phyloP scores from a whole-genome alignment of 2,329 filamentous ascomycete species.

The Aspergillus amoenus region DNA sequence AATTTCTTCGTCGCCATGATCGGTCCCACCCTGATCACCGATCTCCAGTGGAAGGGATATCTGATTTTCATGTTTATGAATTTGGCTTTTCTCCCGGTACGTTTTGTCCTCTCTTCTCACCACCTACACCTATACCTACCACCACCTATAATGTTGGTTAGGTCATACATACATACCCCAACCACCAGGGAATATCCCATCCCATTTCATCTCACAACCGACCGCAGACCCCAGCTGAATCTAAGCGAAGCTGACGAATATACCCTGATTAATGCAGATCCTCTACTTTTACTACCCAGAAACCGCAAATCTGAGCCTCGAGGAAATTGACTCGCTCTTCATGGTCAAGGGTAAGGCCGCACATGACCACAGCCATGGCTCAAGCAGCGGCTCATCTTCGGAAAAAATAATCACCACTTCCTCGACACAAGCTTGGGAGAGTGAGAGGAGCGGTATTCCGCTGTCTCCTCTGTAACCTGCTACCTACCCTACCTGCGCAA shows the following conservation, averaged over 20 bases:
- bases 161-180: neutral
- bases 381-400: neutral
- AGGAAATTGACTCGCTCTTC: slow-evolving; percentile 48
- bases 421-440: neutral
- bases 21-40: slow-evolving; percentile 32
- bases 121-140: neutral
- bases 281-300: slow-evolving; percentile 51
- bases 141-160: neutral
- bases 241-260: neutral
- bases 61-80: slow-evolving; percentile 39
- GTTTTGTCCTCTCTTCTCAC: neutral
- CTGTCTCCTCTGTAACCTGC: neutral
- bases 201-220: neutral
- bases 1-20: slow-evolving; percentile 49
- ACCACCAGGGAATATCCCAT: neutral
- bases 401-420: neutral
- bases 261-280: slow-evolving; percentile 13
- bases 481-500: too few relatives aligned
- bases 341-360: slow-evolving; percentile 13
- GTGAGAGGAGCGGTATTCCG: neutral
- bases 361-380: neutral
- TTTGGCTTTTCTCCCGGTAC: slow-evolving; percentile 37
- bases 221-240: neutral
- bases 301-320: slow-evolving; percentile 44
- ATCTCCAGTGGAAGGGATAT: slow-evolving; percentile 36